Evolutionary conservation across 306 rosid genomes (phyloP), one percentile per base, ranked within the genome.

Genomic region (Gleditsia sinensis): DNA sequence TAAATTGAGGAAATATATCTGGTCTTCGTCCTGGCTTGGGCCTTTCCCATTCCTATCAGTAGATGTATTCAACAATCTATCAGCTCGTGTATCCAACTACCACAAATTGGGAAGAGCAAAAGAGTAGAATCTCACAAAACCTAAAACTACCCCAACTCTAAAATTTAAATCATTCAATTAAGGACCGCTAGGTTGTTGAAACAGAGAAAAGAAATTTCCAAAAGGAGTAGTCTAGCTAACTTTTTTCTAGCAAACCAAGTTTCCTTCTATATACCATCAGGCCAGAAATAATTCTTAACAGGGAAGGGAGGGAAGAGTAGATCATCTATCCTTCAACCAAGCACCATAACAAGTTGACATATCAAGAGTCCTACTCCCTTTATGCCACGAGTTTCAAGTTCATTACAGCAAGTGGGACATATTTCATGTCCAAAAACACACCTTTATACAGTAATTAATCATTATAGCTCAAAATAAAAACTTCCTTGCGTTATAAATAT

Each of bases 1-100:
- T 80, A 56, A 84, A 84, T 53, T 84, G 88, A 20, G 88, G 88
- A 28, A 84, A 80, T 73, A 84, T 84, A 77, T 84, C 88, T 1
- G 88, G 69, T 63, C 88, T 84, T 56, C 88, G 62, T 63, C 88
- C 88, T 23, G 88, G 88, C 76, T 34, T 84, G 7, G 88, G 85
- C 53, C 54, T 80, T 33, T 77, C 83, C 85, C 88, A 84, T 61
- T 84, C 88, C 88, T 84, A 61, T 61, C 51, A 39, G 36, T 6
- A 66, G 20, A 67, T 24, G 61, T 7, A 75, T 57, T 30, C 37
- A 66, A 54, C 40, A 54, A 61, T 40, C 56, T 4, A 76, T 55
- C 56, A 76, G 56, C 55, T 45, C 11, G 28, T 20, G 69, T 14
- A 36, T 19, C 17, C 34, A 61, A 20, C 30, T 4, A 30, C 30